Evolutionary conservation across 306 rosid species (phyloP), one percentile per base, ranked within the genome.

Genomic region (Aeschynomene evenia): DNA sequence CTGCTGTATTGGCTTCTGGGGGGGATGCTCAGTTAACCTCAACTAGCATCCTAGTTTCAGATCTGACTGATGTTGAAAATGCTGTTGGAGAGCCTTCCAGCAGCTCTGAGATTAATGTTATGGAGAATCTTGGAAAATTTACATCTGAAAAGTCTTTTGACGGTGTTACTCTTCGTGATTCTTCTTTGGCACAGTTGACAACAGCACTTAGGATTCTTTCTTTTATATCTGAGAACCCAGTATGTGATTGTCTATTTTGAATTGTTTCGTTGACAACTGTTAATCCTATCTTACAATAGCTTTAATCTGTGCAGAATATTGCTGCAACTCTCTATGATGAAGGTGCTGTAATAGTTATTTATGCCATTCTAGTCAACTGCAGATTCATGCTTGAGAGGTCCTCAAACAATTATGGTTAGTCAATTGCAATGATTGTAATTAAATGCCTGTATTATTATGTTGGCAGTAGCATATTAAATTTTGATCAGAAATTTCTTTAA

Each of bases 341-440:
- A 80, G 97, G 97, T 60, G 97, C 92, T 15, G 80, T 87, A 65
- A 79, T 90, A 57, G 87, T 91, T 74, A 85, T 91, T 60, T 91
- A 85, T 69, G 86, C 96, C 50, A 84, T 94, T 83, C 68, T 94
- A 78, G 95, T 94, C 74, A 91, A 83, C 85, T 91, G 92, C 77
- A 85, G 97, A 83, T 85, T 76, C 72, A 88, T 94, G 96, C 91
- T 94, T 72, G 99, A 94, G 81, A 87, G 96, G 84, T 88, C 95
- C 73, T 85, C 96, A 28, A 91, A 94, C 85, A 94, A 70, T 75
- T 87, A 89, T 68, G 99, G 99, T 94, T 64, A 72, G 83, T 80
- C 54, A 12, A 75, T 66, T 36, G 54, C 20, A 23, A 8, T 63
- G 80, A 52, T 18, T 18, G 39, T 68, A 64, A 73, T 49, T 34